These are phyloP conservation scores for Intubia oerlemansii DNA, from an alignment of 2,329 filamentous ascomycete genomes.

Conservation along the genomic window DNA sequence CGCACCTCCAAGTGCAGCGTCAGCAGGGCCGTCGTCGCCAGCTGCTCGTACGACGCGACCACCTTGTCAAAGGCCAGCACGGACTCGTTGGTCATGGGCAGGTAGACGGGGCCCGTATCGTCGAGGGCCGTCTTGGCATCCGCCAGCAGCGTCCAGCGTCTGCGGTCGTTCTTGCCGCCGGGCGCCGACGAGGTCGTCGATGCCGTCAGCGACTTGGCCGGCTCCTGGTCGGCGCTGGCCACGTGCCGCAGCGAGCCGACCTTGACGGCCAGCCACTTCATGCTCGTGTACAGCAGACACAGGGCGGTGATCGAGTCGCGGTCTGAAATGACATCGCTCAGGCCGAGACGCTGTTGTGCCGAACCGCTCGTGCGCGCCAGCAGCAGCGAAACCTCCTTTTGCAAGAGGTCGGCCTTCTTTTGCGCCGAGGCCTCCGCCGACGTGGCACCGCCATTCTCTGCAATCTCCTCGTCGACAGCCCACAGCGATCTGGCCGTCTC, in stretches of 20 bases:
- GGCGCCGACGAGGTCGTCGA: too few relatives aligned
- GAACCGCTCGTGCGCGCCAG: conserved; percentile 27
- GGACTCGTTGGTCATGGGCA: conserved; percentile 74
- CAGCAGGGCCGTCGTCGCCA: conserved; percentile 58
- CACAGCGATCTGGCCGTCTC: conserved; percentile 49
- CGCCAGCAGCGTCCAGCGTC: conserved; percentile 60
- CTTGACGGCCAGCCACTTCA: conserved; percentile 90
- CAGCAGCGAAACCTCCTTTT: conserved; percentile 38
- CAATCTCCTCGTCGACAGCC: conserved; percentile 22
- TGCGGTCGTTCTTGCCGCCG: conserved; percentile 41
- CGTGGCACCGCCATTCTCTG: conserved; percentile 42
- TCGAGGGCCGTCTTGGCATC: conserved; percentile 28
- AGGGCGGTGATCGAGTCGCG: conserved; percentile 68
- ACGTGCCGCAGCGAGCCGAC: conserved; percentile 66
- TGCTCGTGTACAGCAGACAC: conserved; percentile 83
- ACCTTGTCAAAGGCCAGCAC: conserved; percentile 77
- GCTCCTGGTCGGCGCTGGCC: conserved; percentile 14
- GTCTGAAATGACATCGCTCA: conserved; percentile 74
- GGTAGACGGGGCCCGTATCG: conserved; percentile 48
- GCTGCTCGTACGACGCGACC: conserved; percentile 58
- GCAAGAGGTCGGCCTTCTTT: conserved; percentile 31
- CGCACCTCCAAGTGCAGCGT: conserved; percentile 80
- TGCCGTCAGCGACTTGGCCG: conserved; percentile 18
- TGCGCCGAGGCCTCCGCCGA: conserved; percentile 41
- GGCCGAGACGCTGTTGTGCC: conserved; percentile 30